phyloP scores from a whole-genome alignment of 1,139 yeast species.

The Pichia terricola region DNA sequence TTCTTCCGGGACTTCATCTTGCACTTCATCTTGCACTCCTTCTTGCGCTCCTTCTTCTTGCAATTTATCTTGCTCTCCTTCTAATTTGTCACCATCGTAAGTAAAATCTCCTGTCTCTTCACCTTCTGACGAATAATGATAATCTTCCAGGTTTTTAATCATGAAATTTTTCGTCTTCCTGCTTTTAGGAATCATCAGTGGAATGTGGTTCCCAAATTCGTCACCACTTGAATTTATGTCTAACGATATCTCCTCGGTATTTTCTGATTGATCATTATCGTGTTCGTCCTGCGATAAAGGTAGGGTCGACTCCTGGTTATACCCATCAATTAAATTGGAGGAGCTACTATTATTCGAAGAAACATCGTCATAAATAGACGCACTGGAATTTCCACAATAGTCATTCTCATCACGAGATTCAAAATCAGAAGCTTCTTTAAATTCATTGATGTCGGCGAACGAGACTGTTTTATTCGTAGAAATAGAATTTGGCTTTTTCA shows the following conservation, averaged over 20 bases:
- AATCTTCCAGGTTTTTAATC: conserved; percentile 24
- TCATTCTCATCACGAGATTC: neutral
- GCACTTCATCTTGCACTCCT: too few species aligned
- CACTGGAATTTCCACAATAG: neutral
- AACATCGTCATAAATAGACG: conserved; percentile 24
- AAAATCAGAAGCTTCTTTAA: conserved; percentile 5
- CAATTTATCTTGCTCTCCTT: neutral
- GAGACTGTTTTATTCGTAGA: conserved; percentile 21
- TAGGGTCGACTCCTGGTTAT: neutral
- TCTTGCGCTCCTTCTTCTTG: neutral
- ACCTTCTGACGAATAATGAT: conserved; percentile 9
- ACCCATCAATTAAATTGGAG: conserved; percentile 1
- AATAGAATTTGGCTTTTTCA: conserved; percentile 17
- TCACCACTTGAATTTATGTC: conserved; percentile 7
- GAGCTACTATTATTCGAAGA: neutral
- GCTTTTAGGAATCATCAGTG: conserved; percentile 31
- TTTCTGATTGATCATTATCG: neutral
- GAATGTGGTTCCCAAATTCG: conserved; percentile 28
- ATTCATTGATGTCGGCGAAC: conserved; percentile 17
- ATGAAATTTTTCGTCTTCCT: conserved; percentile 19
- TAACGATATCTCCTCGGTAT: neutral
- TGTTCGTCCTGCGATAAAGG: neutral
- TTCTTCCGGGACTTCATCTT: too few species aligned
- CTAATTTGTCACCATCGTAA: neutral
- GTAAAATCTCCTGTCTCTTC: neutral